These are phyloP conservation scores for Lanmaoa pseudosensibilis DNA, from an alignment of 768 basidiomycete genomes.

Conservation along the genomic window DNA sequence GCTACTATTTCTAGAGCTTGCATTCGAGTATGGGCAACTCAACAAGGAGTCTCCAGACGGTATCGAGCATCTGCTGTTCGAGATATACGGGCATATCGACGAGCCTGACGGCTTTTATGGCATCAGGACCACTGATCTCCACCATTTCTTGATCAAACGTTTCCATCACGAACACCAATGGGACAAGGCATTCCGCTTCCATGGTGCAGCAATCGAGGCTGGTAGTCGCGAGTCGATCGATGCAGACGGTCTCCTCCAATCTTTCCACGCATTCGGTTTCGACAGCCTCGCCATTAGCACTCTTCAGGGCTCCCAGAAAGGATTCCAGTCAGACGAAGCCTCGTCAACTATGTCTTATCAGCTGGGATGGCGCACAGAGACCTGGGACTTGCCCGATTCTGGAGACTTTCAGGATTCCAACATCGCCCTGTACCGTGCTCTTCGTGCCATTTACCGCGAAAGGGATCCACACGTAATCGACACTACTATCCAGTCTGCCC, in stretches of 20 bases:
- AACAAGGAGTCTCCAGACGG: slow-evolving; percentile 29
- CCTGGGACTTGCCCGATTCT: slow-evolving; percentile 88
- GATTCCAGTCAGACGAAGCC: slow-evolving; percentile 25
- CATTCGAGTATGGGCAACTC: slow-evolving; percentile 47
- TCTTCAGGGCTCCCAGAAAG: slow-evolving; percentile 46
- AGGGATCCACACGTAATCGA: slow-evolving; percentile 55
- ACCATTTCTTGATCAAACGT: slow-evolving; percentile 75
- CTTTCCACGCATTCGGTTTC: slow-evolving; percentile 90
- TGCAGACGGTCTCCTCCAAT: slow-evolving; percentile 66
- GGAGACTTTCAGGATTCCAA: slow-evolving; percentile 45
- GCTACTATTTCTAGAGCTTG: slow-evolving; percentile 84
- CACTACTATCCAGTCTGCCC: slow-evolving; percentile 45
- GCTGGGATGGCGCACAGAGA: slow-evolving; percentile 91
- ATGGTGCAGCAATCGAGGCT: slow-evolving; percentile 82
- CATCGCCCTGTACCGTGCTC: slow-evolving; percentile 69
- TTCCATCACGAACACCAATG: slow-evolving; percentile 93
- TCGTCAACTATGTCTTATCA: slow-evolving; percentile 63
- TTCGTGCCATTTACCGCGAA: slow-evolving; percentile 82
- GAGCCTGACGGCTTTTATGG: slow-evolving; percentile 99
- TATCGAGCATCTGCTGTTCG: slow-evolving; percentile 76
- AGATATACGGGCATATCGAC: slow-evolving; percentile 92
- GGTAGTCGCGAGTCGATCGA: slow-evolving; percentile 43
- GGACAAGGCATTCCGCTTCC: slow-evolving; percentile 87
- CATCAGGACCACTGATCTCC: slow-evolving; percentile 76
- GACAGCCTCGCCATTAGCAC: slow-evolving; percentile 79